Base-by-base conservation (phyloP, 176 grass and related monocot genomes). In the Rhynchospora breviuscula region DNA sequence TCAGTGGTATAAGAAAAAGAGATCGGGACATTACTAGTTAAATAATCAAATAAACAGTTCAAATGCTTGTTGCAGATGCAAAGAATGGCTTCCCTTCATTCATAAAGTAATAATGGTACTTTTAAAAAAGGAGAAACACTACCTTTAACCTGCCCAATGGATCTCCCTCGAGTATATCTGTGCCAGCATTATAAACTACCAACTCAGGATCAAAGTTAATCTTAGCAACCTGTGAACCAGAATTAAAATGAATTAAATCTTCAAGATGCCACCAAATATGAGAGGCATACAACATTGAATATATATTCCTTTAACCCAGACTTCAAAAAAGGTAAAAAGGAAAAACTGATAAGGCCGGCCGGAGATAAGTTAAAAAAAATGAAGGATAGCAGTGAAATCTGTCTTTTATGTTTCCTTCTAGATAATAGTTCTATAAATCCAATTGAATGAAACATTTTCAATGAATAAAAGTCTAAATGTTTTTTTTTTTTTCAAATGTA, bases 101-200 rank as follows among this genome's bases (percentile, higher is more conserved):
- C 31, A 66, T 66, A 19, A 10, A 25, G 21, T 31, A 14, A 14
- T 6, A 33, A 14, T 3, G 46, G 35, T 67, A 83, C 17, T 49
- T 21, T 40, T 7, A 71, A 31, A 43, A 35, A 4, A 76, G 11
- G 12, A 15, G 6, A 63, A 85, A 26, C 31, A 65, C 52, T 92
- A 98, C 95, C 86, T 90, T 95, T 79, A 98, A 84, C 85, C 86
- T 89, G 19, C 95, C 92, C 82, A 98, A 90, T 21, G 95, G 89
- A 94, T 98, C 95, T 71, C 92, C 95, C 82, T 98, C 95, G 3
- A 98, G 84, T 74, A 93, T 90, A 61, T 98, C 95, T 81, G 95
- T 98, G 60, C 95, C 92, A 89, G 95, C 89, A 89, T 98, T 95
- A 71, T 98, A 98, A 73, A 95, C 89, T 83, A 95, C 81, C 90